phyloP scores from a whole-genome alignment of 2,329 filamentous ascomycete species.

The Hypoxylon sp. region DNA sequence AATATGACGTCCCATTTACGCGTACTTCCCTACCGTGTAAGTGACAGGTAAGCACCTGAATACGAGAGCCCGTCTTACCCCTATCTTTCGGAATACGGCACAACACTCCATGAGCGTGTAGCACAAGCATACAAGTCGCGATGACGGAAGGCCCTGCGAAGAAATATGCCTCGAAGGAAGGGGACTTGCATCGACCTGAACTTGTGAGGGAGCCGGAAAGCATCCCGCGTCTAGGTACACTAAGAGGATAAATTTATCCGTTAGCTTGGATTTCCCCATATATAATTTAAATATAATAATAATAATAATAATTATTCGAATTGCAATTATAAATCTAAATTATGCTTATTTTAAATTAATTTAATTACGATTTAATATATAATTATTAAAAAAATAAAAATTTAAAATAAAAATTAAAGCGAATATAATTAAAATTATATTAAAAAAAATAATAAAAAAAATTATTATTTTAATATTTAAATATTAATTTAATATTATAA shows the following conservation, averaged over 20 bases:
- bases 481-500: too few species aligned
- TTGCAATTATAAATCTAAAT: too few species aligned
- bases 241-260: too few species aligned
- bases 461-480: too few species aligned
- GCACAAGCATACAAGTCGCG: not conserved
- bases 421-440: too few species aligned
- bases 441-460: too few species aligned
- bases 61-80: slow-evolving; percentile 17
- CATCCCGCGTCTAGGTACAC: slow-evolving; percentile 5
- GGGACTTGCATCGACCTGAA: slow-evolving; percentile 30
- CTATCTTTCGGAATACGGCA: slow-evolving; percentile 25
- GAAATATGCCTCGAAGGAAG: slow-evolving; percentile 19
- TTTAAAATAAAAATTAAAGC: too few species aligned
- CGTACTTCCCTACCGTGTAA: not conserved
- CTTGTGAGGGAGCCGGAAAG: not conserved
- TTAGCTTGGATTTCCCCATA: too few species aligned
- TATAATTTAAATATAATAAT: too few species aligned
- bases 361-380: not conserved
- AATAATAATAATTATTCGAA: too few species aligned
- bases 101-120: slow-evolving; percentile 15
- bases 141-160: slow-evolving; percentile 16
- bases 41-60: slow-evolving; percentile 12
- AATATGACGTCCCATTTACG: not conserved
- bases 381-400: too few species aligned
- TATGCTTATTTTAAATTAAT: not conserved